Evolutionary conservation across 2,329 filamentous ascomycete genomes (phyloP), one percentile per base, ranked within the genome.

Genomic region (Ascosphaera acerosa): DNA sequence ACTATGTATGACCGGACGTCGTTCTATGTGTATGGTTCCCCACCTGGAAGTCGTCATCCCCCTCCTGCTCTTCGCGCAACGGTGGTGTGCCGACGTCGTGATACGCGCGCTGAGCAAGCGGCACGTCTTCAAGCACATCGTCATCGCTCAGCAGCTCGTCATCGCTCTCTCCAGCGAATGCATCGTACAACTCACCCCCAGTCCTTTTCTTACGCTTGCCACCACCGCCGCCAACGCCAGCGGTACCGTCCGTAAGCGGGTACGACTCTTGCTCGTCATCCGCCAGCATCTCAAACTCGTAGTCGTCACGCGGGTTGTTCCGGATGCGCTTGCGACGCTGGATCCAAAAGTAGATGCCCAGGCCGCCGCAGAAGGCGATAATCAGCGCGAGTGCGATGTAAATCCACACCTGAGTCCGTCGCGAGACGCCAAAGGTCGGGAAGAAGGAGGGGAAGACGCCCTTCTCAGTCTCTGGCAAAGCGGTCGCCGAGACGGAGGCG

Each of bases 161-260:
- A 34, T 87, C 82, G 35, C 84, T 84, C 32, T 81, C 84, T 10
- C 78, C 82, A 0, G 87, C 87, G 60, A 97, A 97, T 3, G 87
- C 87, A 58, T 97, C 87, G 49, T 97, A 97, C 28, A 97, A 57
- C 55, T 94, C 84, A 17, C 84, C 81, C 2, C 80, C 87, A 14
- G 55, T 52, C 31, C 78, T 58, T 58, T 51, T 35, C 51, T 50
- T 45, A 46, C 41, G 7, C 47, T 42, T 34, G 45, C 44, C 33
- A 41, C 40, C 34, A 6, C 14, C 34, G 7, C 30, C 45, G 38
- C 14, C 47, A 45, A 19, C 41, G 42, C 12, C 43, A 40, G 18
- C 47, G 36, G 33, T 48, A 36, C 45, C 54, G 40, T 36, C 53
- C 53, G 20, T 55, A 63, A 48, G 57, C 57, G 31, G 48, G 54